A percentile compares a stretch with the other conserved stretches of the same genome.
Conservation (phyloP, 495 filamentous ascomycete species). For the Bombardia bombarda region DNA sequence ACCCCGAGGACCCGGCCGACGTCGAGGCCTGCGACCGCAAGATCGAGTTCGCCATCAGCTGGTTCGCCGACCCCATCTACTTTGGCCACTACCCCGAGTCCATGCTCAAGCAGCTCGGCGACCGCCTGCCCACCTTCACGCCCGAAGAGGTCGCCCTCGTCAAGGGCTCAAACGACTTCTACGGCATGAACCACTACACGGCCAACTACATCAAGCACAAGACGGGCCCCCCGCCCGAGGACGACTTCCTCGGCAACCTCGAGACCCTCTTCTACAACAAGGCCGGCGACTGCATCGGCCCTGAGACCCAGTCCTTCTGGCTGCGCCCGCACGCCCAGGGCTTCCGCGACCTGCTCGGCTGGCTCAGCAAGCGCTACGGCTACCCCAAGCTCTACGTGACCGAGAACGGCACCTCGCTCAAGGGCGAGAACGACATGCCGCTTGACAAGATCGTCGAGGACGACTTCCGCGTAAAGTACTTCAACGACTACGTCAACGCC, state of each 20-base stretch:
- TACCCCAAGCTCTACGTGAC: constrained; percentile 73
- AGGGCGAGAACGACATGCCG: constrained; percentile 68
- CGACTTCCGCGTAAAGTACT: constrained; percentile 69
- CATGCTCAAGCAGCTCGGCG: constrained; percentile 65
- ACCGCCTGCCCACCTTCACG: constrained; percentile 59
- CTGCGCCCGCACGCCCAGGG: constrained; percentile 61
- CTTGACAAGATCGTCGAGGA: constrained; percentile 62
- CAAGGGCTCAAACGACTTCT: constrained; percentile 71
- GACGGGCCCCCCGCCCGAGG: constrained; percentile 44
- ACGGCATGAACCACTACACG: constrained; percentile 82
- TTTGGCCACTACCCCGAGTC: constrained; percentile 67
- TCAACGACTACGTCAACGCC: constrained; percentile 62
- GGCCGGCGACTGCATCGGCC: constrained; percentile 58
- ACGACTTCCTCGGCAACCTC: constrained; percentile 66
- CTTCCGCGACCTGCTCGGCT: constrained; percentile 69
- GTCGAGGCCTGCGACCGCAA: constrained; percentile 55
- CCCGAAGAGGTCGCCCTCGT: constrained; percentile 58
- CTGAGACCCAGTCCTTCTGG: constrained; percentile 71
- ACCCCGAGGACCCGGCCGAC: constrained; percentile 46
- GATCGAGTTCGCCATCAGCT: constrained; percentile 57
- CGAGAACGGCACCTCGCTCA: constrained; percentile 71
- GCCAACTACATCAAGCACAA: constrained; percentile 74
- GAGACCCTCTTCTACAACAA: constrained; percentile 62
- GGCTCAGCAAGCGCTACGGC: constrained; percentile 69
- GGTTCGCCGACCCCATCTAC: constrained; percentile 73